A percentile compares a stretch with the other conserved stretches of the same genome.
phyloP scores from a whole-genome alignment of 2,329 filamentous ascomycete genomes.

The Arthrobotrys sinensis region DNA sequence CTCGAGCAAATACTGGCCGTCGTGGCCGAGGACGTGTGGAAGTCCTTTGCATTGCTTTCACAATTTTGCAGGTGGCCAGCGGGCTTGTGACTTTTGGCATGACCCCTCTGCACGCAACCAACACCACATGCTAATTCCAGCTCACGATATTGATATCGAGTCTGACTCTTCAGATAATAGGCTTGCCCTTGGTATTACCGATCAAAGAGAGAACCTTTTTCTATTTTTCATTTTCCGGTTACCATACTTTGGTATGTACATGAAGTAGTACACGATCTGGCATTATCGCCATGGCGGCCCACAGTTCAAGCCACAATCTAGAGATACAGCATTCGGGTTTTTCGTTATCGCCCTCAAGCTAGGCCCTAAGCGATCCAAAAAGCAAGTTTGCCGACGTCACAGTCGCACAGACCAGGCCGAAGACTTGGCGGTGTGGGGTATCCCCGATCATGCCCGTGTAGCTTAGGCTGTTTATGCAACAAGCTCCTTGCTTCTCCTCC shows the following conservation, averaged over 20 bases:
- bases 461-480: conserved; percentile 62
- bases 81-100: conserved; percentile 38
- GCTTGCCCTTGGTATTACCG: too few species aligned
- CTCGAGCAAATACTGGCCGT: conserved; percentile 1
- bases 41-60: not conserved
- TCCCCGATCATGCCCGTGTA: not conserved
- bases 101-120: conserved; percentile 10
- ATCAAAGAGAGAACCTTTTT: too few species aligned
- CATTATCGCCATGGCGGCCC: not conserved
- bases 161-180: not conserved
- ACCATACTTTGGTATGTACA: too few species aligned
- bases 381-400: conserved; percentile 4
- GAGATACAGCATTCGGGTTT: not conserved
- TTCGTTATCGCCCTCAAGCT: conserved; percentile 3
- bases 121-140: conserved; percentile 20
- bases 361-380: conserved; percentile 12
- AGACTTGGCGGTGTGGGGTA: conserved; percentile 28
- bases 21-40: not conserved
- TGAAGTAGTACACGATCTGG: not conserved
- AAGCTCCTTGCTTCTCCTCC: conserved; percentile 69
- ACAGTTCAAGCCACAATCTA: not conserved
- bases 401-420: conserved; percentile 18
- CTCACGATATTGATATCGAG: not conserved
- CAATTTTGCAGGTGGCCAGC: conserved; percentile 18
- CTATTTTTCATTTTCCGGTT: not conserved